A percentile compares a stretch with the other conserved stretches of the same genome.
phyloP scores from a whole-genome alignment of 129 eudicot species.

The Arctium lappa region DNA sequence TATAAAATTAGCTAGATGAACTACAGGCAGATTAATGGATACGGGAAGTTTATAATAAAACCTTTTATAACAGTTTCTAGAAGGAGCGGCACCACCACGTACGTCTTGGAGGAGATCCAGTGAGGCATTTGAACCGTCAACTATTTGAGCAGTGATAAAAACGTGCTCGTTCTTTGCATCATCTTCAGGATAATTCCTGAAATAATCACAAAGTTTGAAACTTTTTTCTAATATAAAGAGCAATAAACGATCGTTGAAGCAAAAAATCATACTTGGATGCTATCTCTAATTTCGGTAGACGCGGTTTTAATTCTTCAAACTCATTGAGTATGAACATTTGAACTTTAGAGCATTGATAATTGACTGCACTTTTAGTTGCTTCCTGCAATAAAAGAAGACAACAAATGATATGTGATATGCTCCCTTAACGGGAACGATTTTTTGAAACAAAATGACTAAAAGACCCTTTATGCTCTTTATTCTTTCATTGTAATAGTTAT shows the following conservation, averaged over 20 bases:
- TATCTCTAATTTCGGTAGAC: conserved; percentile 56
- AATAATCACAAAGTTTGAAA: conserved; percentile 10
- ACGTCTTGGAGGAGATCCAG: conserved; percentile 45
- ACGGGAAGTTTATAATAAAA: conserved; percentile 9
- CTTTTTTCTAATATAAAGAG: not conserved
- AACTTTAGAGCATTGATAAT: conserved; percentile 51
- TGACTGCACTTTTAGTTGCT: conserved; percentile 40
- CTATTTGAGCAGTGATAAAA: conserved; percentile 56
- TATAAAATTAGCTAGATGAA: too few relatives aligned
- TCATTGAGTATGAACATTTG: conserved; percentile 35
- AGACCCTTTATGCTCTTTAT: not conserved
- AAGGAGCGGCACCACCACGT: conserved; percentile 66
- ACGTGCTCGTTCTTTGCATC: conserved; percentile 26
- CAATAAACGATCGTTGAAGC: not conserved
- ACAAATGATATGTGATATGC: not conserved
- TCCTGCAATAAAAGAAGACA: conserved; percentile 48
- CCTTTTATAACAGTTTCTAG: conserved; percentile 83
- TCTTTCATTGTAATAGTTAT: too few relatives aligned
- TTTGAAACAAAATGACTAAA: conserved; percentile 3
- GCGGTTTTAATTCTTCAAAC: conserved; percentile 35
- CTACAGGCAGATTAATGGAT: not conserved
- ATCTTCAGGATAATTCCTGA: conserved; percentile 48
- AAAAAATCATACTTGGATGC: conserved; percentile 52
- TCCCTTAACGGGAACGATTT: not conserved
- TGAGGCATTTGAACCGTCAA: conserved; percentile 33